Percentiles rank a stretch among this genome's conserved stretches.
Conservation (phyloP, 768 basidiomycete species). For the Phanerodontia chrysosporium region DNA sequence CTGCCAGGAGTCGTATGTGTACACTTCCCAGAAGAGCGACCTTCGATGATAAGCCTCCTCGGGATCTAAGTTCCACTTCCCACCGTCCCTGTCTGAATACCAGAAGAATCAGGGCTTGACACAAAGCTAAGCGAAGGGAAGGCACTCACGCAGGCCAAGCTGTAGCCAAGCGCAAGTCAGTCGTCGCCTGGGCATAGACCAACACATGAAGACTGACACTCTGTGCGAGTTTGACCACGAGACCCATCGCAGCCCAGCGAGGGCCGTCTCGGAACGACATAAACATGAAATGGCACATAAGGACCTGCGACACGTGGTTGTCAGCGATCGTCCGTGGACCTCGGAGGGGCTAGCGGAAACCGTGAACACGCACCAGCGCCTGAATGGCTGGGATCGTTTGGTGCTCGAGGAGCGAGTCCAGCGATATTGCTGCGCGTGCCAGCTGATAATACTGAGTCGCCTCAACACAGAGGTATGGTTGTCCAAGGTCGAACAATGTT, state of each 20-base stretch:
- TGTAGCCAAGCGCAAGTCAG: slow-evolving; percentile 23
- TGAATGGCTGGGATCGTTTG: slow-evolving; percentile 62
- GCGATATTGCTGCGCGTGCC: slow-evolving; percentile 51
- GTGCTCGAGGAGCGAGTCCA: slow-evolving; percentile 63
- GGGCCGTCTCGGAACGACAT: slow-evolving; percentile 48
- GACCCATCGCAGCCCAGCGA: slow-evolving; percentile 68
- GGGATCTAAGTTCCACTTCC: slow-evolving; percentile 54
- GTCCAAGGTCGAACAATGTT: slow-evolving; percentile 54
- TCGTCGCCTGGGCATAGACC: slow-evolving; percentile 17
- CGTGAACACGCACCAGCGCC: slow-evolving; percentile 43
- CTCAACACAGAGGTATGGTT: slow-evolving; percentile 48
- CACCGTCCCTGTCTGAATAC: slow-evolving; percentile 65
- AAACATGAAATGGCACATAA: slow-evolving; percentile 50
- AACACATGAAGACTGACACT: slow-evolving; percentile 40
- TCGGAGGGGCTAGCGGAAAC: slow-evolving; percentile 25
- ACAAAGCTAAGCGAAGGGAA: not conserved
- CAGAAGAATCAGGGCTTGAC: too few species aligned
- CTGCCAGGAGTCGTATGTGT: slow-evolving; percentile 71
- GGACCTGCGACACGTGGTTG: slow-evolving; percentile 37
- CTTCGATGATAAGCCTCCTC: slow-evolving; percentile 57
- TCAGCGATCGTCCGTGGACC: slow-evolving; percentile 24
- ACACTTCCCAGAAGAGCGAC: slow-evolving; percentile 59
- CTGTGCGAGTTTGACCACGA: slow-evolving; percentile 66
- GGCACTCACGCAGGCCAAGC: slow-evolving; percentile 63
- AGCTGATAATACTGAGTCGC: slow-evolving; percentile 59